A percentile compares a stretch with the other conserved stretches of the same genome.
These are phyloP conservation scores for Tuber magnatum DNA, from an alignment of 495 filamentous ascomycete genomes.

Conservation along the genomic window DNA sequence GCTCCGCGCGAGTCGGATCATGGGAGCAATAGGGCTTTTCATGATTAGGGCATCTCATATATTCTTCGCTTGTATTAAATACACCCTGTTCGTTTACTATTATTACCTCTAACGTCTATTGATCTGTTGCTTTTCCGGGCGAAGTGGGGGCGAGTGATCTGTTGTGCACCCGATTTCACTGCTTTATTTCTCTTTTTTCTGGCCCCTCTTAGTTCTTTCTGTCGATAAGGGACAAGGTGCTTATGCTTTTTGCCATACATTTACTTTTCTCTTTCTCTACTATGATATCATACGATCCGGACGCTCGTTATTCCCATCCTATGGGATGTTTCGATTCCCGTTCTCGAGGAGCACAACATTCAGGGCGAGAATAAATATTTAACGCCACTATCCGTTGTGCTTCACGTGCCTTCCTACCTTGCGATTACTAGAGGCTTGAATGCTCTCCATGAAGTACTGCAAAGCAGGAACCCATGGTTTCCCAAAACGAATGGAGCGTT, in stretches of 20 bases:
- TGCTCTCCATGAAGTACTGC: neutral
- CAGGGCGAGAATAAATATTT: neutral
- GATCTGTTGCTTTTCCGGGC: neutral
- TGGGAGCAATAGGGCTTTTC: slow-evolving; percentile 3
- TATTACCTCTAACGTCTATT: neutral
- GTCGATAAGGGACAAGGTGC: neutral
- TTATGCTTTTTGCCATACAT: neutral
- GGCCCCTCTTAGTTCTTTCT: neutral
- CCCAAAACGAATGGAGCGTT: neutral
- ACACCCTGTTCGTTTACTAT: neutral
- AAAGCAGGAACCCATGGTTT: slow-evolving; percentile 1
- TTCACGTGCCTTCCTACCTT: slow-evolving; percentile 2
- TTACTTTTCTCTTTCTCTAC: neutral
- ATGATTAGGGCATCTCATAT: neutral
- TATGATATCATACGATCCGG: slow-evolving; percentile 4
- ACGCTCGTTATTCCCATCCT: neutral
- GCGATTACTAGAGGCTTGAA: neutral
- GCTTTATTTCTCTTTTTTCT: neutral
- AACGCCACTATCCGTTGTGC: neutral
- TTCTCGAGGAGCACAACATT: neutral
- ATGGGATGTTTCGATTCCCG: neutral
- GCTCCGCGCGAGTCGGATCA: slow-evolving; percentile 2
- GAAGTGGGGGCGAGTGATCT: neutral
- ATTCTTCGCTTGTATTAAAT: slow-evolving; percentile 3
- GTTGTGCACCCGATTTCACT: neutral